A percentile compares a stretch with the other conserved stretches of the same genome.
These are phyloP conservation scores for Paramecium tetraurelia DNA, from an alignment of 73 alveolate genomes.

Conservation along the genomic window DNA sequence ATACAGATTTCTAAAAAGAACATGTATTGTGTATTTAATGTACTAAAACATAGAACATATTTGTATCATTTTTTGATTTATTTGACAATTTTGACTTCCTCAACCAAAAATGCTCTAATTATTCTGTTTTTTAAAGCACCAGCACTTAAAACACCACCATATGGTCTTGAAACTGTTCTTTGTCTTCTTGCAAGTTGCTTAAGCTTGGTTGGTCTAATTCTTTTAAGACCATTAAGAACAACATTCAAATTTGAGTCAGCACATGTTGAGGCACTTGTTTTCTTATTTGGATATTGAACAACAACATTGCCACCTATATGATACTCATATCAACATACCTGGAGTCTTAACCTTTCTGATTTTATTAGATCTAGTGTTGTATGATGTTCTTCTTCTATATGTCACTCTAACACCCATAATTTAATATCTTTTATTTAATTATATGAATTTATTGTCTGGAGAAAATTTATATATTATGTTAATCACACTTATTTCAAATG, in stretches of 20 bases:
- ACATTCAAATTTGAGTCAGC: slow-evolving; percentile 50
- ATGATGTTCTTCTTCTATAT: slow-evolving; percentile 63
- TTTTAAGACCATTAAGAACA: slow-evolving; percentile 68
- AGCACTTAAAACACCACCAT: slow-evolving; percentile 75
- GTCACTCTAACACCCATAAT: slow-evolving; percentile 66
- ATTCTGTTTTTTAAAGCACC: slow-evolving; percentile 70
- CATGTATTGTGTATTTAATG: neutral
- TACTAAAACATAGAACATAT: neutral
- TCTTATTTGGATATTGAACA: slow-evolving; percentile 71
- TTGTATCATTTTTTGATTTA: slow-evolving; percentile 36
- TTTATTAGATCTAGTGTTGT: slow-evolving; percentile 66
- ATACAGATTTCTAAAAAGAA: neutral
- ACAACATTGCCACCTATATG: slow-evolving; percentile 57
- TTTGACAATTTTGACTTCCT: slow-evolving; percentile 79
- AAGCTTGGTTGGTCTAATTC: slow-evolving; percentile 64
- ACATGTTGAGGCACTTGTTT: slow-evolving; percentile 56
- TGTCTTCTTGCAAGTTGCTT: slow-evolving; percentile 64
- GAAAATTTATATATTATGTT: neutral
- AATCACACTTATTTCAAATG: neutral
- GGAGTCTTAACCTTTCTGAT: slow-evolving; percentile 67
- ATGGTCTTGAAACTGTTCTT: slow-evolving; percentile 78
- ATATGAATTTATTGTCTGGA: neutral
- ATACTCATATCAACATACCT: slow-evolving; percentile 56
- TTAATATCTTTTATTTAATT: slow-evolving; percentile 16
- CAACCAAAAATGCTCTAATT: slow-evolving; percentile 80